Percentiles rank a stretch among this genome's conserved stretches.
Evolutionary conservation across 768 basidiomycete species (phyloP).

Genomic region (Nidula microcarpa): DNA sequence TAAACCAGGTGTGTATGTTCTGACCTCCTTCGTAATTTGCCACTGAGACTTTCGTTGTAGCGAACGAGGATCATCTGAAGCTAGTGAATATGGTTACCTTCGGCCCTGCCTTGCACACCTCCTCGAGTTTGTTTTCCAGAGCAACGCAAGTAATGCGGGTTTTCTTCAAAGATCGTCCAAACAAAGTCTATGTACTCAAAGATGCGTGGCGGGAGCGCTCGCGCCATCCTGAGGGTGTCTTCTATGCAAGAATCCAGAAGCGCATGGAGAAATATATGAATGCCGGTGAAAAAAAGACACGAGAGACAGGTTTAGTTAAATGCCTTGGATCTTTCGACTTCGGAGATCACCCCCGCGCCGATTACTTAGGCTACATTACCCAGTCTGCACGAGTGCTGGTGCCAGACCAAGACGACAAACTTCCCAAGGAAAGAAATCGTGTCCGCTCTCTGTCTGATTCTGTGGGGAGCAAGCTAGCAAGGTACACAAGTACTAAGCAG

Average conservation of each 20-base stretch:
- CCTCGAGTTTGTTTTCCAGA: not conserved
- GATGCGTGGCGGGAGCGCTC: conserved; percentile 1
- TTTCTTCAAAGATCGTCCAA: not conserved
- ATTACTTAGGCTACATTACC: too few relatives aligned
- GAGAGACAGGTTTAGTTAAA: too few relatives aligned
- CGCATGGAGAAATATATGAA: not conserved
- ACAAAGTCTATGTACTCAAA: not conserved
- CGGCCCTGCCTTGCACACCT: not conserved
- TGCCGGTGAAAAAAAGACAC: too few relatives aligned
- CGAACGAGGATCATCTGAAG: not conserved
- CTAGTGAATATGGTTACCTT: not conserved
- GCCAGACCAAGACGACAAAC: too few relatives aligned
- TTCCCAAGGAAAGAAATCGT: too few relatives aligned
- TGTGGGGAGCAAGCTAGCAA: too few relatives aligned
- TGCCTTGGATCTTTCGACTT: too few relatives aligned
- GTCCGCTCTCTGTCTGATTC: too few relatives aligned
- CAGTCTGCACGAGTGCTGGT: too few relatives aligned
- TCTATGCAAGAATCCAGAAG: not conserved
- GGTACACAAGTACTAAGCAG: too few relatives aligned
- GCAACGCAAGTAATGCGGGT: not conserved
- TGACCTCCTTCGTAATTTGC: not conserved
- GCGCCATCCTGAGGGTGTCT: not conserved
- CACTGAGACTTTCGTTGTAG: not conserved
- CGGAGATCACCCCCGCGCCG: too few relatives aligned
- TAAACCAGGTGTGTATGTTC: not conserved